Conservation (phyloP, 2,329 filamentous ascomycete genomes). For the Pseudogymnoascus sp. region DNA sequence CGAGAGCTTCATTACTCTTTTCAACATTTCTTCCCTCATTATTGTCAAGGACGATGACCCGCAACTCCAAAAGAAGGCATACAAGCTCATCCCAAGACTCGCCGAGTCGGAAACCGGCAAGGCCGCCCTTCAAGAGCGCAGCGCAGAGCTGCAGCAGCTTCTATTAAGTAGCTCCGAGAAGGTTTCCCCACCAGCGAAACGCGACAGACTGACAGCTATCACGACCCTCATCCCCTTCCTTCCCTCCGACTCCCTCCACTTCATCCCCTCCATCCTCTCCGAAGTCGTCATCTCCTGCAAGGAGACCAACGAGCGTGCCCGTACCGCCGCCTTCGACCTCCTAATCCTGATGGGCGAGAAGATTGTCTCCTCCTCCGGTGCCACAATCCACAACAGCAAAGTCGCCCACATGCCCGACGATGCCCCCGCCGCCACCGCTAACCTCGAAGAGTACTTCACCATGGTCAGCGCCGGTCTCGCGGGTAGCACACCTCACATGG, state of each 20-base stretch:
- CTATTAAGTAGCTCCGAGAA: conserved; percentile 73
- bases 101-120: conserved; percentile 71
- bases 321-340: conserved; percentile 81
- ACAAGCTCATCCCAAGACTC: conserved; percentile 90
- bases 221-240: conserved; percentile 71
- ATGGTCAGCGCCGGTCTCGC: conserved; percentile 96
- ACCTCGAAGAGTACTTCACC: conserved; percentile 90
- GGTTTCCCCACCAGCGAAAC: conserved; percentile 73
- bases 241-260: conserved; percentile 71
- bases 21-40: conserved; percentile 76
- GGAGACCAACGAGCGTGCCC: conserved; percentile 91
- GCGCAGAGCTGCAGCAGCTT: conserved; percentile 69
- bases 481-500: conserved; percentile 90
- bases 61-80: conserved; percentile 96
- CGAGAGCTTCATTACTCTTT: conserved; percentile 74
- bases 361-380: conserved; percentile 58
- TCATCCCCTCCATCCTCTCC: conserved; percentile 82
- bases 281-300: conserved; percentile 96
- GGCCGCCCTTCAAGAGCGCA: conserved; percentile 66
- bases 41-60: conserved; percentile 76
- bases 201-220: conserved; percentile 79
- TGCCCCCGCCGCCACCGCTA: conserved; percentile 67
- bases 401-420: conserved; percentile 79
- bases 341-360: conserved; percentile 81
- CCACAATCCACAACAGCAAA: conserved; percentile 73